Conservation (phyloP, 192 early-diverging fungal species). For the Coemansia sp. region DNA sequence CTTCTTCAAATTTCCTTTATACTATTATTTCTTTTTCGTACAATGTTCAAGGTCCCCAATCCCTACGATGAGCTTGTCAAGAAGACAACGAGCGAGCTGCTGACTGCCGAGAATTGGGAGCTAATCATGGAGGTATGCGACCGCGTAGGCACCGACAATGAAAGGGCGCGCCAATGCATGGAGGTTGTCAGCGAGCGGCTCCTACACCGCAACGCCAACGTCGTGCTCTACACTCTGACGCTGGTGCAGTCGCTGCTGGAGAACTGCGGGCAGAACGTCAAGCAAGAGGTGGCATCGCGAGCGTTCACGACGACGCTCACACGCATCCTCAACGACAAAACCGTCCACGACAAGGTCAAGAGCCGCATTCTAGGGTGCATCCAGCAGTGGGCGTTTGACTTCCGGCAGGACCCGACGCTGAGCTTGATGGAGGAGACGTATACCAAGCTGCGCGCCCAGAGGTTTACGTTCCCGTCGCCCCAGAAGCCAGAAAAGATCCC, state of each 20-base stretch:
- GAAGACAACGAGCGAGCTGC: slow-evolving; percentile 90
- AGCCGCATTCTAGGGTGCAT: slow-evolving; percentile 84
- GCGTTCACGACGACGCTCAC: slow-evolving; percentile 81
- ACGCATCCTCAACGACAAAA: slow-evolving; percentile 72
- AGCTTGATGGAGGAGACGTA: slow-evolving; percentile 82
- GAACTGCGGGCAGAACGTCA: slow-evolving; percentile 81
- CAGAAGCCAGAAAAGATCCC: slow-evolving; percentile 82
- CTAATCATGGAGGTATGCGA: slow-evolving; percentile 76
- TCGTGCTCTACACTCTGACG: slow-evolving; percentile 70
- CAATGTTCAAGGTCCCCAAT: slow-evolving; percentile 56
- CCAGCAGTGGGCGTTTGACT: slow-evolving; percentile 90
- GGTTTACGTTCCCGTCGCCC: slow-evolving; percentile 72
- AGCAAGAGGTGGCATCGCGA: slow-evolving; percentile 86
- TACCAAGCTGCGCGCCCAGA: slow-evolving; percentile 50
- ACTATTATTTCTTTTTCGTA: neutral
- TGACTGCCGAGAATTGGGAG: slow-evolving; percentile 95
- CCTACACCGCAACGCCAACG: slow-evolving; percentile 79
- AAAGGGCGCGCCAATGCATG: slow-evolving; percentile 66
- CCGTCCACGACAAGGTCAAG: slow-evolving; percentile 79
- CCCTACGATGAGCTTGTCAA: slow-evolving; percentile 56
- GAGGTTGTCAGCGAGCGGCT: slow-evolving; percentile 74
- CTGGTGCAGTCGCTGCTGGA: slow-evolving; percentile 89
- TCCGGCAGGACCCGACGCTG: slow-evolving; percentile 75
- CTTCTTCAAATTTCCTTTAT: slow-evolving; percentile 6
- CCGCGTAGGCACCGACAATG: slow-evolving; percentile 57